These are phyloP conservation scores for Alternaria hordeiaustralica DNA, from an alignment of 2,329 filamentous ascomycete genomes.

Conservation along the genomic window DNA sequence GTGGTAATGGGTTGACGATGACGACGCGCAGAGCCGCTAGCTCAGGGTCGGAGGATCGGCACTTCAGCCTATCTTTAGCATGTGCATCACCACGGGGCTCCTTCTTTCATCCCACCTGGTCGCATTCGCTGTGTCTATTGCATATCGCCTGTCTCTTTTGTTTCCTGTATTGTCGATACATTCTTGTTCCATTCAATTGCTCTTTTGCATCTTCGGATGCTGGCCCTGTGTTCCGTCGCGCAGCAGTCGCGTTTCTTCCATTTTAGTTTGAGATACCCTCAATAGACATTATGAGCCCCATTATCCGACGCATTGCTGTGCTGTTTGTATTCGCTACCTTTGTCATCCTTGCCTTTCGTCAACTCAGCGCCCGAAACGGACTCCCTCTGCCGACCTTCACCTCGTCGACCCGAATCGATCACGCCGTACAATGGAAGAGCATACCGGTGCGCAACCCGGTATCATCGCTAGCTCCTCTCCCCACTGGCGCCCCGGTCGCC, in stretches of 20 bases:
- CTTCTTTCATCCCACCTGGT: slow-evolving; percentile 2
- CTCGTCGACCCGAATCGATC: slow-evolving; percentile 34
- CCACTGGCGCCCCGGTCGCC: slow-evolving; percentile 32
- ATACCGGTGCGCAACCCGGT: slow-evolving; percentile 42
- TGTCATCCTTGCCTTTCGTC: slow-evolving; percentile 40
- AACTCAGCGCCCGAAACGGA: slow-evolving; percentile 27
- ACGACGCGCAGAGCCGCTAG: slow-evolving; percentile 9
- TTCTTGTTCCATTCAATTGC: not conserved
- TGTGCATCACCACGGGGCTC: slow-evolving; percentile 8
- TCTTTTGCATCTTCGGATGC: slow-evolving; percentile 1
- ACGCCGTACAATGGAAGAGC: slow-evolving; percentile 44
- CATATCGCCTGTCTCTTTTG: not conserved
- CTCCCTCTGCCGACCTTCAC: slow-evolving; percentile 29
- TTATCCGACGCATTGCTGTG: slow-evolving; percentile 39
- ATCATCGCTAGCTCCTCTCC: slow-evolving; percentile 39
- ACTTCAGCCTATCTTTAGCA: slow-evolving; percentile 4
- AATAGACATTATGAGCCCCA: slow-evolving; percentile 31
- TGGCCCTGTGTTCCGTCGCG: not conserved
- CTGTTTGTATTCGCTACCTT: slow-evolving; percentile 35
- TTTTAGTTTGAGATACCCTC: slow-evolving; percentile 2
- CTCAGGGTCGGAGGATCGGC: slow-evolving; percentile 9
- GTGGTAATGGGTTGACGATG: slow-evolving; percentile 5
- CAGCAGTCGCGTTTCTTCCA: not conserved
- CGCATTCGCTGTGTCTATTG: not conserved
- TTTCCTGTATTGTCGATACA: not conserved